Evolutionary conservation across 768 basidiomycete species (phyloP), one percentile per base, ranked within the genome.

Genomic region (Podaxis sp.): DNA sequence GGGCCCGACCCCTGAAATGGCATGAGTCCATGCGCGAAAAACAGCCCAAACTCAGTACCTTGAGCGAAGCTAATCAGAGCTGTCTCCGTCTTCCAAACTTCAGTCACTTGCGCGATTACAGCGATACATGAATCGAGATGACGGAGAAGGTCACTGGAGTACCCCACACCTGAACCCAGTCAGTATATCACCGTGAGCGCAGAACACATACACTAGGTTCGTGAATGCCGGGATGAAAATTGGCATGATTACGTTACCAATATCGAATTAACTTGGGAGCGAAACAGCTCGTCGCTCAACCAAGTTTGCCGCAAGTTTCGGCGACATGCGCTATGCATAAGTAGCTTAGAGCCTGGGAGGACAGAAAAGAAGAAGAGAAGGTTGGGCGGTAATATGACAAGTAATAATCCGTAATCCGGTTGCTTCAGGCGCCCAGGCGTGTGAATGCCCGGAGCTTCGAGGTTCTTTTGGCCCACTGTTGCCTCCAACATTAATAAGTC

Each of bases 231-330:
- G 33, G 33, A 15, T 26, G 24, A 51, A 59, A 59, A 49, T 51
- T 49, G 33, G 19, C n/a, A 2, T 51, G 48, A 26, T 59, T 59
- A 59, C 57, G 57, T 59, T 30, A 59, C 57, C 57, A 48, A 38
- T n/a, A 33, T 38, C 13, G 22, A 59, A 48, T 51, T 59, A 49
- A n/a, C 24, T 40, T 9, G 2, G 22, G 19, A 19, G 48, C 9
- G 3, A 6, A n/a, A 7, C 22, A 49, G 17, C 48, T 22, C n/a
- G 7, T 19, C 2, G 4, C 7, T 9, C 15, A 46, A 46, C 44
- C 33, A 33, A 33, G 7, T 33, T 33, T 33, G 33, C 33, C 8
- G 8, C 33, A 33, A 33, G 33, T 33, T 33, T 9, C 8, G 2
- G 33, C 33, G 33, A 33, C 8, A 33, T 2, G 33, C 8, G 33